These are phyloP conservation scores for Claviceps cyperi DNA, from an alignment of 2,329 filamentous ascomycete genomes.

Conservation along the genomic window DNA sequence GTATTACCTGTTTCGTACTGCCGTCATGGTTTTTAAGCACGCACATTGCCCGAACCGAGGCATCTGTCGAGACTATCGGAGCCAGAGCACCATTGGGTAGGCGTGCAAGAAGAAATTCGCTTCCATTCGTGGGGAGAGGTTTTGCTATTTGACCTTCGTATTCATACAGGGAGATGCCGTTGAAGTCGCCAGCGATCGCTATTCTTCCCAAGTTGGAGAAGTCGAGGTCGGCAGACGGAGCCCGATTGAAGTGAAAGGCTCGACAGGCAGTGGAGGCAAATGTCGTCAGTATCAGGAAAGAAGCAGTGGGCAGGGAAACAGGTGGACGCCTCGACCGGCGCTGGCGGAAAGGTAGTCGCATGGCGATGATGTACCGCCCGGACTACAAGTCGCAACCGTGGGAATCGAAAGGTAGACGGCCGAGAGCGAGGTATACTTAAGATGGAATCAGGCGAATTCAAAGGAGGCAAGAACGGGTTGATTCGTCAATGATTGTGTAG, in stretches of 20 bases:
- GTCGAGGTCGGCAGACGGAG: conserved; percentile 61
- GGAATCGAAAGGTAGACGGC: background rate
- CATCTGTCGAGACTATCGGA: conserved; percentile 62
- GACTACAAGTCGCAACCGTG: background rate
- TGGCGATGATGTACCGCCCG: conserved; percentile 19
- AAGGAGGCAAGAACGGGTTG: background rate
- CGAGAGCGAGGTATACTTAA: background rate
- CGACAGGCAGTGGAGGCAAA: conserved; percentile 27
- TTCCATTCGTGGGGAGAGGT: conserved; percentile 56
- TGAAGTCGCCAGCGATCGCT: conserved; percentile 77
- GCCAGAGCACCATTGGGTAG: conserved; percentile 77
- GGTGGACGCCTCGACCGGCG: conserved; percentile 26
- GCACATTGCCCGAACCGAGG: conserved; percentile 80
- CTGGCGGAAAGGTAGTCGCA: conserved; percentile 33
- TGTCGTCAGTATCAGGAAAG: conserved; percentile 26
- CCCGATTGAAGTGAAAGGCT: conserved; percentile 44
- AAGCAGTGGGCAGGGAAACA: conserved; percentile 11
- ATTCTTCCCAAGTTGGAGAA: conserved; percentile 66
- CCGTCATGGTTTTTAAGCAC: conserved; percentile 54
- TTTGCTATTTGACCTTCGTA: conserved; percentile 66
- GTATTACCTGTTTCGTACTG: conserved; percentile 55
- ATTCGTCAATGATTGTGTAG: conserved; percentile 1
- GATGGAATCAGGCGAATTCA: background rate
- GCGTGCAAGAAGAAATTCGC: conserved; percentile 63
- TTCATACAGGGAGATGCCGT: conserved; percentile 79